phyloP scores from a whole-genome alignment of 768 basidiomycete genomes.

The Agaricus subrufescens region DNA sequence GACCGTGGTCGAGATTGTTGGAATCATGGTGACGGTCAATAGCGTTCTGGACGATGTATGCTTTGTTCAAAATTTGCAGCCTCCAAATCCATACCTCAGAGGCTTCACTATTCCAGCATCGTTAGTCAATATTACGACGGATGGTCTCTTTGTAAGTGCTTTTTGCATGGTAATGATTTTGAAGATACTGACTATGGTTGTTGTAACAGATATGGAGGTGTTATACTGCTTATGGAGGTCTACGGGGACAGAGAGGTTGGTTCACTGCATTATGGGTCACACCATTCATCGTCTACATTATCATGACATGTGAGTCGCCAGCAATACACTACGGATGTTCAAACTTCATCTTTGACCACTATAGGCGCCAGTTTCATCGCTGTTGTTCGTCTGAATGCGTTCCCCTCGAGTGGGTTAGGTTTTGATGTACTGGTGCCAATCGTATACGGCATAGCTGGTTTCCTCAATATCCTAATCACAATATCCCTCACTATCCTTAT shows the following conservation, averaged over 20 bases:
- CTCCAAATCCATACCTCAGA: neutral
- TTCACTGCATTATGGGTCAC: neutral
- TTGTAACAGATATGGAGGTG: neutral
- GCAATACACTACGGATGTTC: neutral
- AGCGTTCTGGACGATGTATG: neutral
- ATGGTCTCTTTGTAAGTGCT: neutral
- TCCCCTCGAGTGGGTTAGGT: neutral
- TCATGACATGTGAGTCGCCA: neutral
- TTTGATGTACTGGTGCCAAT: neutral
- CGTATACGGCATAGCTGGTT: neutral
- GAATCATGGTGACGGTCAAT: neutral
- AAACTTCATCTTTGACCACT: neutral
- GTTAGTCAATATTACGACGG: neutral
- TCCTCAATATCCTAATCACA: conserved; percentile 13
- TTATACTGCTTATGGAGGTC: neutral
- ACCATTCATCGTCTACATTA: neutral
- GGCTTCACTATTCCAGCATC: neutral
- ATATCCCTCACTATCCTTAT: conserved; percentile 6
- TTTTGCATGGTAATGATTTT: no score
- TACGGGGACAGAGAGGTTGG: neutral
- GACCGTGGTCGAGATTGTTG: neutral
- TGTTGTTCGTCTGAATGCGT: neutral
- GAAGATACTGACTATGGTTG: neutral
- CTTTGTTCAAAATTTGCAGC: neutral
- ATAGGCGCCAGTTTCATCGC: neutral